Evolutionary conservation across 805 yeast species (phyloP).

Genomic region (Barnettozyma botsteinii): DNA sequence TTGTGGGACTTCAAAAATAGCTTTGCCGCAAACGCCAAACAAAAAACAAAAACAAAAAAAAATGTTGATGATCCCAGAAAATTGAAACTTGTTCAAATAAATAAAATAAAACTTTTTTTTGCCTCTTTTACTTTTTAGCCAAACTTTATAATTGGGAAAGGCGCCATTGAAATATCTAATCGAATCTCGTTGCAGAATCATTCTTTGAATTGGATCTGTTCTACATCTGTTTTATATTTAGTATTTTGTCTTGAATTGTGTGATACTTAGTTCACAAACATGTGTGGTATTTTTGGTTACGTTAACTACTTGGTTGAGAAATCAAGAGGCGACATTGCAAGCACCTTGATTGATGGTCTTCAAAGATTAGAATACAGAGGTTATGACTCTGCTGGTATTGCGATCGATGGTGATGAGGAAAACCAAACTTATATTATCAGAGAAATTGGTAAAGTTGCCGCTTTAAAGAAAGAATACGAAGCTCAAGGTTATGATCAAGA

Average conservation of each 20-base stretch:
- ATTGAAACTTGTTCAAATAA: too few species aligned
- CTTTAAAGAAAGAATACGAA: constrained; percentile 62
- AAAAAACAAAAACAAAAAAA: too few species aligned
- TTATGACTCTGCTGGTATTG: constrained; percentile 95
- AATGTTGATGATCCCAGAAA: too few species aligned
- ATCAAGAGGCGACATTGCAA: constrained; percentile 87
- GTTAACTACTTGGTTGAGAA: constrained; percentile 91
- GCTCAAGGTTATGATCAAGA: constrained; percentile 47
- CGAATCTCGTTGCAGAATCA: too few species aligned
- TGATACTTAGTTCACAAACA: constrained; percentile 12
- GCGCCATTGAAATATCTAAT: too few species aligned
- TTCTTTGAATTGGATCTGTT: too few species aligned
- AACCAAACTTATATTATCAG: constrained; percentile 69
- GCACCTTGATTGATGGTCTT: constrained; percentile 81
- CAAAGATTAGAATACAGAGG: constrained; percentile 95
- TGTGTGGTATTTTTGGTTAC: constrained; percentile 97
- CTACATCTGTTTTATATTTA: neutral
- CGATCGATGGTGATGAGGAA: constrained; percentile 82
- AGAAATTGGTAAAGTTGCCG: constrained; percentile 87
- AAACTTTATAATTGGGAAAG: too few species aligned
- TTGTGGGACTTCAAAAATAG: too few species aligned
- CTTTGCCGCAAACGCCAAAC: too few species aligned
- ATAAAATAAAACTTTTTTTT: too few species aligned
- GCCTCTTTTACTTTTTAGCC: too few species aligned
- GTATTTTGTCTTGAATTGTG: neutral